Conservation (phyloP, 495 filamentous ascomycete species). For the Xylaria acuta region DNA sequence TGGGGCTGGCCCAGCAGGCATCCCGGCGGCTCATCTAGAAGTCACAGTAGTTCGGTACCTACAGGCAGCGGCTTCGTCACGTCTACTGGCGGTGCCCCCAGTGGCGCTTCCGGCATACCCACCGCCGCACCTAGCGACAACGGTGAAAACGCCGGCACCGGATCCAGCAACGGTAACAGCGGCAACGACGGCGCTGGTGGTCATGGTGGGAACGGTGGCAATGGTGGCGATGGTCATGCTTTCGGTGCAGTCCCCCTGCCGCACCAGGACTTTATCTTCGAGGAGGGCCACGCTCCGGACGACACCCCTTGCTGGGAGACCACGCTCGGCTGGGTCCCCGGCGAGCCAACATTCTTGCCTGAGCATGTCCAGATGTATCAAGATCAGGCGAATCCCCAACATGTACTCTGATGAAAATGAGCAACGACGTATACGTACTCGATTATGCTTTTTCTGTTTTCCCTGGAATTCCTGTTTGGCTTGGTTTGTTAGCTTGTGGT, state of each 20-base stretch:
- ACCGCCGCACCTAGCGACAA: neutral
- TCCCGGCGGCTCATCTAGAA: too few relatives aligned
- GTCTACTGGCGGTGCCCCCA: neutral
- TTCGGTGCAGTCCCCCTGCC: neutral
- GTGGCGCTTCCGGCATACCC: neutral
- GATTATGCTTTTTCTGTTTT: neutral
- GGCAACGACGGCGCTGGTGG: too few relatives aligned
- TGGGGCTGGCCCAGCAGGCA: neutral
- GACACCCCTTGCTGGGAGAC: slow-evolving; percentile 16
- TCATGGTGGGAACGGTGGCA: neutral
- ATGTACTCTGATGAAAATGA: neutral
- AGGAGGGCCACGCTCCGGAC: slow-evolving; percentile 7
- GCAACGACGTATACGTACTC: neutral
- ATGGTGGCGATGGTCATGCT: neutral
- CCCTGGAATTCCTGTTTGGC: neutral
- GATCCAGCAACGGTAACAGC: neutral
- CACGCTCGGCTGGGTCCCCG: neutral
- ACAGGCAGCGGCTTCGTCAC: too few relatives aligned
- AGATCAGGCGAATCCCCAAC: neutral
- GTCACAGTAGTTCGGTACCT: too few relatives aligned
- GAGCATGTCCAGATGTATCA: neutral
- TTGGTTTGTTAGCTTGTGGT: neutral
- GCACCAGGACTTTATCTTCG: neutral
- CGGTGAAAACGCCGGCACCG: too few relatives aligned
- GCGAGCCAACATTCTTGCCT: too few relatives aligned